Base-by-base conservation (phyloP, 768 basidiomycete genomes). In the Gymnopilus junonius region DNA sequence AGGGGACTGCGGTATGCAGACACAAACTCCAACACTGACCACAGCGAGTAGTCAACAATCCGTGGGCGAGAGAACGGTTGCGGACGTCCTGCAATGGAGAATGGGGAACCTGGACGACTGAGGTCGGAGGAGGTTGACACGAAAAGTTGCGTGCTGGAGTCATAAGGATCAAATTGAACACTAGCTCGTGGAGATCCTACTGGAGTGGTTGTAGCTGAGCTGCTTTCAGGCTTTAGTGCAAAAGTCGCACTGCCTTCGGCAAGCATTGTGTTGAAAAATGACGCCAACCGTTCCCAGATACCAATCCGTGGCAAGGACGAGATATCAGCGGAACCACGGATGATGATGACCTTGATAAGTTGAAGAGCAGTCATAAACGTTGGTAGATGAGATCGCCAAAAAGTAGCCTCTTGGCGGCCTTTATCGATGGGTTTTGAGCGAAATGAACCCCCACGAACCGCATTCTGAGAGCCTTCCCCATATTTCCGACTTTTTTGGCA, bases 1-100 rank as follows among this genome's bases (percentile, higher is more conserved):
- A 93, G 79, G 0, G 91, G 90, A 39, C 77, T 86, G 17, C 88
- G 82, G 67, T 83, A 85, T 1, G 85, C 80, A 65, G 86, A 89
- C 17, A 90, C 72, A 58, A 90, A 80, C 67, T 92, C 89, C 27
- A 92, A 74, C 29, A 87, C 72, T 3, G 91, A 92, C 91, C 91
- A 92, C 1, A 89, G 77, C 8, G 85, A 75, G 66, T 91, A 93
- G 71, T 93, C 92, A 5, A 91, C 76, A 25, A 89, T 76, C 29
- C 89, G 81, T 3, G 90, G 90, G 42, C 74, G 76, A 29, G 69
- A 67, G 53, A 73, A 65, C 15, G 61, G 40, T 4, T 39, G 60
- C 4, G 58, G 43, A n/a, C 70, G 43, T 69, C 59, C 55, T 63
- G 68, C 23, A 39, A 61, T 61, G 21, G 66, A 62, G 2, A 65